These are phyloP conservation scores for Fusarium sulawesiense DNA, from an alignment of 2,329 filamentous ascomycete species.

Conservation along the genomic window DNA sequence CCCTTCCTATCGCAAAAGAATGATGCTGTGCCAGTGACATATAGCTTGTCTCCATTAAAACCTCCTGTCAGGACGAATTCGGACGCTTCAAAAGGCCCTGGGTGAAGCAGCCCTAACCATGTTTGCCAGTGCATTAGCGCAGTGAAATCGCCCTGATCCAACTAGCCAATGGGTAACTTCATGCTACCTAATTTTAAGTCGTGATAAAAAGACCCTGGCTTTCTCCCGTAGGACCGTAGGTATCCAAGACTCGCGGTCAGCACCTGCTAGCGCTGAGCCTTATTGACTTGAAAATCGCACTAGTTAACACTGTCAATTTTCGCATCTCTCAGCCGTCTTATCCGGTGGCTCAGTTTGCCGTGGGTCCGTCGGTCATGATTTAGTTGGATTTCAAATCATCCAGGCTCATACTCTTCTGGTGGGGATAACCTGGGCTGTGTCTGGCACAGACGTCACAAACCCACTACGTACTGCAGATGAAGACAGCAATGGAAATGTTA, in stretches of 20 bases:
- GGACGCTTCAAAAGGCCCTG: background rate
- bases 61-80: background rate
- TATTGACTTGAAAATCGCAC: background rate
- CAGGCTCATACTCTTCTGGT: fast-evolving
- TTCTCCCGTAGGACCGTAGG: background rate
- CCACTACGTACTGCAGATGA: too few relatives aligned
- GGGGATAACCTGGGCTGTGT: too few relatives aligned
- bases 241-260: background rate
- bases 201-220: background rate
- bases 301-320: background rate
- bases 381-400: background rate
- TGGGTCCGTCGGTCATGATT: background rate
- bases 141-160: background rate
- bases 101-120: background rate
- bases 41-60: background rate
- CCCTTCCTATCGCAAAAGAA: background rate
- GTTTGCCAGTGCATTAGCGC: background rate
- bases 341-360: background rate
- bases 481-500: background rate
- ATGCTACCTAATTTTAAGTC: background rate
- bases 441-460: background rate
- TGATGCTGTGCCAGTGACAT: background rate
- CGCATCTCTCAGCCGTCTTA: background rate
- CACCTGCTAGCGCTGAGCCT: background rate
- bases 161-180: background rate